Percentiles rank a stretch among this genome's conserved stretches.
These are phyloP conservation scores for Pseudogymnoascus destructans DNA, from an alignment of 2,329 filamentous ascomycete species.

Conservation along the genomic window DNA sequence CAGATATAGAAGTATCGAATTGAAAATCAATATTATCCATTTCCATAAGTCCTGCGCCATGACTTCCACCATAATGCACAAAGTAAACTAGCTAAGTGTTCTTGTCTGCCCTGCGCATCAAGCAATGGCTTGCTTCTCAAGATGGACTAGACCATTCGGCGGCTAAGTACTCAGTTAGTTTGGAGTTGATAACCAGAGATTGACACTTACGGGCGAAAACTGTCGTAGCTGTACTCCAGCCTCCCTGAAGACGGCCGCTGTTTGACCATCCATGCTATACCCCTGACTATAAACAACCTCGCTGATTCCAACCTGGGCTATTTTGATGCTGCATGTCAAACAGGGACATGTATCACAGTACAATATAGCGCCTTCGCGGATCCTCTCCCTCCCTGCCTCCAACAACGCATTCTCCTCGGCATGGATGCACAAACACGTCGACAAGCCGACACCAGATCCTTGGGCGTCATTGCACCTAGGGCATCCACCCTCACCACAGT, in stretches of 20 bases:
- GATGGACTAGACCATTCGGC: constrained; percentile 49
- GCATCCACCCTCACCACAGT: constrained; percentile 91
- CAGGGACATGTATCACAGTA: constrained; percentile 97
- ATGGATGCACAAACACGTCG: constrained; percentile 91
- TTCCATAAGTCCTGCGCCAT: background rate
- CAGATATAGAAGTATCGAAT: constrained; percentile 5
- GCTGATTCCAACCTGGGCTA: constrained; percentile 86
- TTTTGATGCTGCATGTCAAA: constrained; percentile 96
- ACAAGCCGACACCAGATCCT: constrained; percentile 56
- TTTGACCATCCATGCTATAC: constrained; percentile 86
- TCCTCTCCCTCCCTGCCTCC: constrained; percentile 83
- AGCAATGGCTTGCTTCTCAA: constrained; percentile 33
- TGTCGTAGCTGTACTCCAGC: constrained; percentile 78
- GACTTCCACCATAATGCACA: background rate
- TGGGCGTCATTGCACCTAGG: constrained; percentile 68
- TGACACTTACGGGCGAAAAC: constrained; percentile 61
- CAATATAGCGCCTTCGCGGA: constrained; percentile 66
- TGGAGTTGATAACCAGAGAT: background rate
- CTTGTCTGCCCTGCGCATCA: background rate
- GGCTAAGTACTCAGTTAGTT: constrained; percentile 33
- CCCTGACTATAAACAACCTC: constrained; percentile 91
- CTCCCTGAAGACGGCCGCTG: constrained; percentile 67
- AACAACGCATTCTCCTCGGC: constrained; percentile 95
- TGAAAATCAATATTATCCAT: constrained; percentile 1
- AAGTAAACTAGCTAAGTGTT: background rate